Conservation (phyloP, 1,284 basidiomycete genomes). For the Phaffia rhodozyma region DNA sequence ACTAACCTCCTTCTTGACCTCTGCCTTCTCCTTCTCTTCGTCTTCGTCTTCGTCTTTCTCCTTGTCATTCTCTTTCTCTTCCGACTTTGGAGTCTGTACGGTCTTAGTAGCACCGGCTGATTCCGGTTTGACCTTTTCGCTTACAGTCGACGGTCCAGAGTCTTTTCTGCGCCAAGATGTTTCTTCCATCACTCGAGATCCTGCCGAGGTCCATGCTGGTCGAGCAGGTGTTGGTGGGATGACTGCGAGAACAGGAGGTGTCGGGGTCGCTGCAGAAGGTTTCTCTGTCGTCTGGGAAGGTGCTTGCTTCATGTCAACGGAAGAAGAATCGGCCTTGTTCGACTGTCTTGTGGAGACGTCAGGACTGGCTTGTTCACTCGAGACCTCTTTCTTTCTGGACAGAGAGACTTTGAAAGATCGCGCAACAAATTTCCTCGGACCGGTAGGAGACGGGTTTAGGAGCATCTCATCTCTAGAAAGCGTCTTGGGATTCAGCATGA, state of each 20-base stretch:
- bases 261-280: neutral
- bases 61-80: neutral
- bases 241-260: neutral
- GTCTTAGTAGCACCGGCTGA: neutral
- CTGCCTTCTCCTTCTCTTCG: constrained; percentile 20
- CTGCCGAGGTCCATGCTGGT: neutral
- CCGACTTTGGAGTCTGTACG: too few species aligned
- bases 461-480: constrained; percentile 59
- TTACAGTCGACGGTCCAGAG: neutral
- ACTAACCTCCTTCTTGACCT: constrained; percentile 32
- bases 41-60: neutral
- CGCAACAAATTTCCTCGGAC: neutral
- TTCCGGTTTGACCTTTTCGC: neutral
- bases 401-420: neutral
- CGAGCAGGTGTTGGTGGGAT: constrained; percentile 8
- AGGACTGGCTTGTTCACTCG: too few species aligned
- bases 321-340: too few species aligned
- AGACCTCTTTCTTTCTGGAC: too few species aligned
- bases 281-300: neutral
- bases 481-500: constrained; percentile 49
- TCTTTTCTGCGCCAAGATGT: constrained; percentile 7
- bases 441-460: constrained; percentile 33
- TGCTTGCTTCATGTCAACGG: too few species aligned
- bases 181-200: constrained; percentile 13
- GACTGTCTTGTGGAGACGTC: too few species aligned